Percentiles rank a stretch among this genome's conserved stretches.
These are phyloP conservation scores for Rostrohypoxylon terebratum DNA, from an alignment of 495 filamentous ascomycete species.

Conservation along the genomic window DNA sequence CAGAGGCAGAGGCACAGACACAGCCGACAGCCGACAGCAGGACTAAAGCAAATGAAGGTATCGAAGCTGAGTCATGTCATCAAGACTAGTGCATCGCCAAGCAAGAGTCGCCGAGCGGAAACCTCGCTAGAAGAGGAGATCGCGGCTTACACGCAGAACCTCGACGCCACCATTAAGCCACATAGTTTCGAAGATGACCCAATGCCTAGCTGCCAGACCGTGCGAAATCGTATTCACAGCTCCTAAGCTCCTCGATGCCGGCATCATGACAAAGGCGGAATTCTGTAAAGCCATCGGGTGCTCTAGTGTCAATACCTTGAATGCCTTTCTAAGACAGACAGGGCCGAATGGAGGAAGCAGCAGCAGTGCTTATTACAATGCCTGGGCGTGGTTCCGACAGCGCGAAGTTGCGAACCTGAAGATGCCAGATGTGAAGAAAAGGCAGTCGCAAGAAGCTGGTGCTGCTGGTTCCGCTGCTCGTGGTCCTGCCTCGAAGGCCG, in stretches of 20 bases:
- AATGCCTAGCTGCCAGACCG: constrained; percentile 47
- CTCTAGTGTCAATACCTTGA: constrained; percentile 46
- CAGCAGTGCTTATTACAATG: constrained; percentile 44
- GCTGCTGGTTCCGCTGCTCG: neutral
- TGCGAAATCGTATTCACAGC: constrained; percentile 61
- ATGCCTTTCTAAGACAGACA: constrained; percentile 53
- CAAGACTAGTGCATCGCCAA: constrained; percentile 10
- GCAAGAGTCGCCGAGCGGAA: constrained; percentile 54
- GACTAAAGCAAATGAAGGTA: neutral
- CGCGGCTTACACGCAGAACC: constrained; percentile 40
- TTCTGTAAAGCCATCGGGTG: constrained; percentile 56
- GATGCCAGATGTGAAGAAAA: constrained; percentile 50
- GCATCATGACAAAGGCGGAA: constrained; percentile 61
- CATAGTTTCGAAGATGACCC: constrained; percentile 45
- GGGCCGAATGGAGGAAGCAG: constrained; percentile 50
- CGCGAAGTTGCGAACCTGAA: constrained; percentile 48
- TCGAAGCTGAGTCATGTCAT: neutral
- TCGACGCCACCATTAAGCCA: constrained; percentile 36
- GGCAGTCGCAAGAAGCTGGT: constrained; percentile 32
- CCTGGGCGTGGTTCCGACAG: constrained; percentile 54
- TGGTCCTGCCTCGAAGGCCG: neutral
- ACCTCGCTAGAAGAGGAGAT: constrained; percentile 36
- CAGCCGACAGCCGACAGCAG: neutral
- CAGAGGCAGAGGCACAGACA: neutral
- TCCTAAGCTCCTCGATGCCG: constrained; percentile 56